Evolutionary conservation across 1,284 basidiomycete genomes (phyloP), one percentile per base, ranked within the genome.

Genomic region (Austroboletus niveus): DNA sequence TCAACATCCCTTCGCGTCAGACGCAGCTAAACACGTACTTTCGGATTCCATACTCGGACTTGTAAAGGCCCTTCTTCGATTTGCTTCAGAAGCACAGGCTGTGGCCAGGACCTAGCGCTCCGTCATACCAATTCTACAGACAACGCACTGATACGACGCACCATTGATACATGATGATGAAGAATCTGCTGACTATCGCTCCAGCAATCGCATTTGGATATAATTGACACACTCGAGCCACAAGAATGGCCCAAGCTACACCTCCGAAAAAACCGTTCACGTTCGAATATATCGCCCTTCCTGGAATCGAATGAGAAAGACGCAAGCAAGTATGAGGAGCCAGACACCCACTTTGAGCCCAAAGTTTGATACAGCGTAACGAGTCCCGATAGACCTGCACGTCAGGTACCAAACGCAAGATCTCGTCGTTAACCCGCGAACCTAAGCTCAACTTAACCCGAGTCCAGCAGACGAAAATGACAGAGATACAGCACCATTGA

Each of bases 171-270:
- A 95, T 91, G 62, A 98, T 95, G 54, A 94, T 92, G 68, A 98
- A 98, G 74, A 96, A 98, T 61, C 94, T 84, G 73, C 92, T 94
- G 62, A 99, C 93, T 63, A 99, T 95, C 2, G 92, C 92, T 14
- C 94, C 94, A 15, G 95, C 93, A 52, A 88, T 86, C 30, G 94
- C 94, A 61, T 91, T 97, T 31, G 97, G 97, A 69, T 98, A 99
- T 52, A 99, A 74, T 66, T 99, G 97, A 75, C 97, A 99, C 80
- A 99, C 95, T 67, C 97, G 87, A 44, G 97, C 97, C 11, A 98
- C 95, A 45, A 98, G 82, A 80, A 99, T 93, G 8, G 95, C 94
- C 97, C 97, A 99, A 20, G 95, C 96, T 4, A 99, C 96, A 72
- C 97, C 97, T 59, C 97, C 97, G 41, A 96, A 81, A 72, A 98